Evolutionary conservation across 2,329 filamentous ascomycete genomes (phyloP).

Genomic region (Clonostachys chloroleuca): DNA sequence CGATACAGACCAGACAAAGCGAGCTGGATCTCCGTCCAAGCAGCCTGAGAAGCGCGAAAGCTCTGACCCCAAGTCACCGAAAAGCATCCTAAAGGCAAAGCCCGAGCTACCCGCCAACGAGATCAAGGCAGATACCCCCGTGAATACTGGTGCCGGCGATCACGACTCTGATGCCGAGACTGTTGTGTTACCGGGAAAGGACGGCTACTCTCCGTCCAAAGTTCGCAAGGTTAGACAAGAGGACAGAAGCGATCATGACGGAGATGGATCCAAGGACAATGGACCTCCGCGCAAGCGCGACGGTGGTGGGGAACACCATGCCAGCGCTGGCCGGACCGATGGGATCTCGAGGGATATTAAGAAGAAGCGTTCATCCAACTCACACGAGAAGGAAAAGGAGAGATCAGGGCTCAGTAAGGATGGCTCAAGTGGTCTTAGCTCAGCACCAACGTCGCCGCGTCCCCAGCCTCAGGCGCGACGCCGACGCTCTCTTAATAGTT

Average conservation of each 20-base stretch:
- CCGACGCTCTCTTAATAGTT: slow-evolving; percentile 8
- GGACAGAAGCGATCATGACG: slow-evolving; percentile 55
- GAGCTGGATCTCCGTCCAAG: slow-evolving; percentile 46
- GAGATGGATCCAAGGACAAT: slow-evolving; percentile 12
- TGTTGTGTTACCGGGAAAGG: slow-evolving; percentile 62
- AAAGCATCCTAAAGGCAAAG: not conserved
- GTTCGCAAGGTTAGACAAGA: slow-evolving; percentile 62
- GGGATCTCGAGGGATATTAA: slow-evolving; percentile 23
- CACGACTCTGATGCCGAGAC: slow-evolving; percentile 70
- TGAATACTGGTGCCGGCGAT: slow-evolving; percentile 36
- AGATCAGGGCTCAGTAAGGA: slow-evolving; percentile 39
- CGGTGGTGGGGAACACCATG: not conserved
- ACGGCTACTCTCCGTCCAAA: slow-evolving; percentile 61
- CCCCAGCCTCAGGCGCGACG: slow-evolving; percentile 18
- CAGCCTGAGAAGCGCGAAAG: slow-evolving; percentile 24
- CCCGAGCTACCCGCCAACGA: slow-evolving; percentile 1
- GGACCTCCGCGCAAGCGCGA: not conserved
- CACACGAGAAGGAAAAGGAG: slow-evolving; percentile 27
- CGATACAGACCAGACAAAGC: slow-evolving; percentile 58
- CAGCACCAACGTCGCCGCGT: slow-evolving; percentile 49
- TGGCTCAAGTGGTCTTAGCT: slow-evolving; percentile 52
- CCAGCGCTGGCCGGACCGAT: not conserved
- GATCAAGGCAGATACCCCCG: slow-evolving; percentile 2
- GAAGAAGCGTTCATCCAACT: slow-evolving; percentile 40
- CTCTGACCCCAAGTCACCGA: slow-evolving; percentile 11